Evolutionary conservation across 2,329 filamentous ascomycete species (phyloP), one percentile per base, ranked within the genome.

Genomic region (Ceratocystis albifundus): DNA sequence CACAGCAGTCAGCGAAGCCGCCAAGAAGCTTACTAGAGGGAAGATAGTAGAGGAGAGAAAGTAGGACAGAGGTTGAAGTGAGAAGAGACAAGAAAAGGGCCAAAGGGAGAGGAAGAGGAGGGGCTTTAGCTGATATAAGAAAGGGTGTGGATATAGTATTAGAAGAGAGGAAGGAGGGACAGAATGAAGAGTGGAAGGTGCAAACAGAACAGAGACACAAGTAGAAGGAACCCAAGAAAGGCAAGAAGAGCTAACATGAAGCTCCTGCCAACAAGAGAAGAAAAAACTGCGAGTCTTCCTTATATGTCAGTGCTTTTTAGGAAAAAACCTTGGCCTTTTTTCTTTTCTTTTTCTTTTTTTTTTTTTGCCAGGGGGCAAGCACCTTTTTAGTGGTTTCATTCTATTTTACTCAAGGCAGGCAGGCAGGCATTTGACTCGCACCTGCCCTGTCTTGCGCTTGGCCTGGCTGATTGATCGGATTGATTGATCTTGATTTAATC

Each of bases 251-350:
- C 53, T 4, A 59, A 32, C 53, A 30, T 30, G 36, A 41, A 32
- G 53, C 53, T 59, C 53, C 36, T 32, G 25, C n/a, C 53, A 59
- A 59, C 53, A 59, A 59, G 25, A 59, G 28, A 8, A 50, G 20
- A 50, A 48, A 32, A 28, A 22, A 30, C 53, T 46, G 15, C 64
- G 44, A 41, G 41, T 25, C 64, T 61, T 65, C 55, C 64, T 65
- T 65, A 65, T 65, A 65, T 50, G 64, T 65, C 22, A 20, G 17
- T 46, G 61, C 46, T 30, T 50, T 50, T 36, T 7, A 25, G 2
- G 32, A 41, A 8, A 59, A 17, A 59, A 36, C 36, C 53, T 59
- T 36, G 25, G 53, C 53, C 53, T 25, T 59, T n/a, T 59, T 57
- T 32, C 20, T 10, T 25, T 59, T 57, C 20, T 32, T 10, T 25